Evolutionary conservation across 352 stramenopile species (phyloP), one percentile per base, ranked within the genome.

Genomic region (Plasmopara viticola): DNA sequence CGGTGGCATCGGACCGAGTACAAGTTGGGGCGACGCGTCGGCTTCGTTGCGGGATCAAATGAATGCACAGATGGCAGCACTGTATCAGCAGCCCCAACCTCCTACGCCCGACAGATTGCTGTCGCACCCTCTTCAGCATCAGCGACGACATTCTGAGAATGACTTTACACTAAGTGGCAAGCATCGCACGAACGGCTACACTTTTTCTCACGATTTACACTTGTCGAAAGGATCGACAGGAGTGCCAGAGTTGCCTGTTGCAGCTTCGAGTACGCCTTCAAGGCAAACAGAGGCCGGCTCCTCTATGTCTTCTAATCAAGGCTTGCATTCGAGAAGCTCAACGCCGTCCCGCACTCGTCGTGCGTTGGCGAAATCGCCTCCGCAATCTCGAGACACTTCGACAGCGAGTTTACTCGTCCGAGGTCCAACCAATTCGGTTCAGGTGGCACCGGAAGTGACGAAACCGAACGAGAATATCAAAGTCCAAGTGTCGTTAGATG

Each of bases 381-480:
- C 66, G 14, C n/a, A 77, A 18, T 35, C 76, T 9, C 71, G 68
- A 18, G 49, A 67, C 38, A 72, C 60, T 35, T 66, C 54, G 9
- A 51, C 55, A 15, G 47, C 48, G 51, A 66, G 48, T 53, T 58
- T 55, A 33, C 28, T 61, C 46, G 34, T 40, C 20, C 50, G 53
- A 55, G 60, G 68, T 10, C 59, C 66, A 6, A 48, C 51, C 2
- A 72, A 68, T 48, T 58, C 57, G 0, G 58, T 80, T 13, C 55
- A 75, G 17, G 73, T 90, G 30, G 67, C 66, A 0, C 79, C 79
- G 4, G 74, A 87, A 25, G 57, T 84, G 30, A 83, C 74, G 6
- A 84, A 87, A 53, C 72, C 76, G 2, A 90, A 87, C 51, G 75
- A 86, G 17, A 90, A 79, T 39, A 85, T 90, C 60, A 86, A 87